These are phyloP conservation scores for Beverwykella pulmonaria DNA, from an alignment of 495 filamentous ascomycete genomes.

Conservation along the genomic window DNA sequence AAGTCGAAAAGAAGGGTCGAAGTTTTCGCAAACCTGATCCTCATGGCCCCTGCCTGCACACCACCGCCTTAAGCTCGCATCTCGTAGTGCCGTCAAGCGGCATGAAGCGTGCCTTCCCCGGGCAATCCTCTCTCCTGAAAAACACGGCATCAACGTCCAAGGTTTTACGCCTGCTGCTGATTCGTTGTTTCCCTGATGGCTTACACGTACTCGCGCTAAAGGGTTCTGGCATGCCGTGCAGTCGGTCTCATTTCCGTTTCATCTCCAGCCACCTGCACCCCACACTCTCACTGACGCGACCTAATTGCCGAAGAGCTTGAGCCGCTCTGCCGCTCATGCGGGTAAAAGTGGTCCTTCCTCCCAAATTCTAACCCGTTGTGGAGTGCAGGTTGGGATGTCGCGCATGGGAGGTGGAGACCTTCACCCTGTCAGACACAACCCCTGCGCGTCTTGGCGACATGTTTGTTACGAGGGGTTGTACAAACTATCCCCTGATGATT, in stretches of 20 bases:
- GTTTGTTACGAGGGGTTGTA: constrained; percentile 2
- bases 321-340: constrained; percentile 12
- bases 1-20: not conserved
- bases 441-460: constrained; percentile 3
- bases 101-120: not conserved
- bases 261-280: not conserved
- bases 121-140: not conserved
- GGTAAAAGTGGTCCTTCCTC: constrained; percentile 5
- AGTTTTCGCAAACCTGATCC: not conserved
- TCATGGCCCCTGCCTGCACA: too few relatives aligned
- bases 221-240: not conserved
- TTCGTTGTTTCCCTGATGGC: not conserved
- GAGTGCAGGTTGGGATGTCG: not conserved
- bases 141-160: not conserved
- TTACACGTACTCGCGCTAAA: not conserved
- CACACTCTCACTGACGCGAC: not conserved
- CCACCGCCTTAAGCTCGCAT: too few relatives aligned
- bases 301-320: constrained; percentile 10
- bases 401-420: not conserved
- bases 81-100: not conserved
- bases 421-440: not conserved
- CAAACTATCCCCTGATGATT: constrained; percentile 1
- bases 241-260: constrained; percentile 1
- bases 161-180: not conserved
- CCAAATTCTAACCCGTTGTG: not conserved